These are phyloP conservation scores for Tricholoma sp. DNA, from an alignment of 768 basidiomycete species.

Conservation along the genomic window DNA sequence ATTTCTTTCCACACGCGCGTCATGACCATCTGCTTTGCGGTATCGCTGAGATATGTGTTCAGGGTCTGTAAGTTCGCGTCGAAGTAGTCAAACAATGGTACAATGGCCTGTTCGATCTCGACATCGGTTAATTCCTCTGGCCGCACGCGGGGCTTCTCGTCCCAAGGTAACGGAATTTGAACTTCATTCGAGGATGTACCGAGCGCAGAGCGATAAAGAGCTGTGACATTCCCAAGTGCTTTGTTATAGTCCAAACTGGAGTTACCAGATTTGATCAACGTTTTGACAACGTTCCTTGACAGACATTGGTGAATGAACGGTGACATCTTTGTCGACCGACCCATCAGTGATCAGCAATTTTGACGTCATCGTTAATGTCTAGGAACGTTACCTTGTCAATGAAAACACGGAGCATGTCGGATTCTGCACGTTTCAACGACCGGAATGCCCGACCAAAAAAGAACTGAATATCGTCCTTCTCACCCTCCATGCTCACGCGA, in stretches of 20 bases:
- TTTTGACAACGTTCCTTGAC: slow-evolving; percentile 70
- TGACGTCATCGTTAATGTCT: background rate
- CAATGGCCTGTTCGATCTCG: slow-evolving; percentile 90
- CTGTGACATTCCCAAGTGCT: slow-evolving; percentile 76
- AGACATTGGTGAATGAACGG: slow-evolving; percentile 88
- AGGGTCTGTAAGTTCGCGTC: slow-evolving; percentile 89
- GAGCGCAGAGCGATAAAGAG: slow-evolving; percentile 76
- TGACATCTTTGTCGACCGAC: slow-evolving; percentile 61
- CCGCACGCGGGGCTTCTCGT: slow-evolving; percentile 72
- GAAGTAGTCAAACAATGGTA: slow-evolving; percentile 92
- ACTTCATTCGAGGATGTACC: slow-evolving; percentile 64
- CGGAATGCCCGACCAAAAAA: slow-evolving; percentile 96
- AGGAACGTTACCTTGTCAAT: slow-evolving; percentile 82
- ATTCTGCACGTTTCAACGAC: slow-evolving; percentile 86
- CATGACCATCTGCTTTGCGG: slow-evolving; percentile 90
- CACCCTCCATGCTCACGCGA: slow-evolving; percentile 96
- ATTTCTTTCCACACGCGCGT: slow-evolving; percentile 95
- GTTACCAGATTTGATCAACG: slow-evolving; percentile 60
- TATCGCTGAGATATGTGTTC: slow-evolving; percentile 80
- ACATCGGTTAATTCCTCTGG: slow-evolving; percentile 85
- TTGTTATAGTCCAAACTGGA: slow-evolving; percentile 80
- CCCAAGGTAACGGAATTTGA: slow-evolving; percentile 67
- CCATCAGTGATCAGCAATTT: background rate
- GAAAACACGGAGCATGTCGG: slow-evolving; percentile 93
- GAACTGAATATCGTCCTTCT: slow-evolving; percentile 97